Base-by-base conservation (phyloP, 352 stramenopile species). In the Thraustotheca clavata region DNA sequence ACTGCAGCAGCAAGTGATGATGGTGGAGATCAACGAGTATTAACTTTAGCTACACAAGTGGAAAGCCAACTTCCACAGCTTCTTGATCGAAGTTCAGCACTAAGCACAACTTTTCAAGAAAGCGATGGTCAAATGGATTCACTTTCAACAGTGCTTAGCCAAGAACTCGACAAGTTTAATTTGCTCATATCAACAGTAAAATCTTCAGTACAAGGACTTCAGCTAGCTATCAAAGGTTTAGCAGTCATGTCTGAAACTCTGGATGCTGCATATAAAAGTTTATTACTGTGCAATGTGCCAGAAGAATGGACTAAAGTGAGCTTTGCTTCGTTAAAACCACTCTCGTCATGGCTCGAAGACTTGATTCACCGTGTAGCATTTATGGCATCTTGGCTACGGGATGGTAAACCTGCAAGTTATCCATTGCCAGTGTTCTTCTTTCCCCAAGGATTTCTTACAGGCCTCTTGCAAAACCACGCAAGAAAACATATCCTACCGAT, bases 371-470 rank as follows among this genome's bases (percentile, higher is more conserved):
- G 80, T 1, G 74, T 72, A 57, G 62, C 75, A 5, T 91, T 91
- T 59, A 71, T 92, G 4, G 68, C 79, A 33, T 40, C 69, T 12
- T 94, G 84, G 84, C 61, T 62, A 9, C 18, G 46, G 1, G 47
- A 68, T 18, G 76, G 76, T 24, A 22, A 59, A 33, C 69, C 62
- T 9, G 46, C 33, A 26, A 61, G 72, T 54, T 89, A 84, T 36
- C 80, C 78, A 3, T 59, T 92, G 16, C 73, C 83, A 4, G 71
- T 84, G 6, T 90, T 94, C 39, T 77, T 70, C 33, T 94, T 89
- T 29, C 80, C 84, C 0, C 80, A 91, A 26, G 81, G 80, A 0
- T 76, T 94, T 38, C 87, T 94, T 50, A 94, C 84, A 3, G 83
- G 76, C 22, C 76, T 88, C 59, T 49, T 91, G 14, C 84, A 94